Evolutionary conservation across 139 green algal genomes (phyloP).

Genomic region (Chlamydomonas incerta): DNA sequence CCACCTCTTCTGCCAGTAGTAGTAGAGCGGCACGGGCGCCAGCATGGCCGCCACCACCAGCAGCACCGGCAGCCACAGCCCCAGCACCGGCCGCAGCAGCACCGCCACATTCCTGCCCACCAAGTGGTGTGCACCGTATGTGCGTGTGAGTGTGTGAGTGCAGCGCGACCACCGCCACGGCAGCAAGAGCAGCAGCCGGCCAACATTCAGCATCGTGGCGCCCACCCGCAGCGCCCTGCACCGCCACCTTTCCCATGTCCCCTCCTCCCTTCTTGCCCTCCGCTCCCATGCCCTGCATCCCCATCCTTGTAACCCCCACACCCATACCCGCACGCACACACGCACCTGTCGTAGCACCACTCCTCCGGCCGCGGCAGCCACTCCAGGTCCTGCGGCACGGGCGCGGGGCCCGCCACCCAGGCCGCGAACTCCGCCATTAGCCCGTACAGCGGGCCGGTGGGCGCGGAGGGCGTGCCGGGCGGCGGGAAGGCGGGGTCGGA

Average conservation of each 20-base stretch:
- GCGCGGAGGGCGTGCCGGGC: not conserved
- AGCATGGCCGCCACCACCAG: slow-evolving; percentile 14
- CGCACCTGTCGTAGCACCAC: slow-evolving; percentile 40
- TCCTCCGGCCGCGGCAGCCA: slow-evolving; percentile 18
- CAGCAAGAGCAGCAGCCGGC: too few species aligned
- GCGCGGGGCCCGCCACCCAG: slow-evolving; percentile 17
- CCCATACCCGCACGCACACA: not conserved
- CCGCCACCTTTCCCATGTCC: too few species aligned
- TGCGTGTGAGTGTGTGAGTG: too few species aligned
- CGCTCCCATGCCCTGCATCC: too few species aligned
- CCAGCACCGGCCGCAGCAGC: slow-evolving; percentile 38
- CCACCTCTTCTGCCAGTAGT: slow-evolving; percentile 20
- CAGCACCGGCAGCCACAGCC: slow-evolving; percentile 30
- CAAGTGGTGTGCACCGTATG: too few species aligned
- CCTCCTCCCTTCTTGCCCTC: too few species aligned
- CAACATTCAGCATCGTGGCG: too few species aligned
- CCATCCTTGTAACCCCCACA: too few species aligned
- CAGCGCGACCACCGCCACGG: too few species aligned
- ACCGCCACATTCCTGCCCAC: too few species aligned
- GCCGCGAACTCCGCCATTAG: slow-evolving; percentile 25
- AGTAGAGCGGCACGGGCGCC: slow-evolving; percentile 30
- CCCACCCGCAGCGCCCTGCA: too few species aligned
- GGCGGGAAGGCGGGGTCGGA: not conserved
- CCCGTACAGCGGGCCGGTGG: slow-evolving; percentile 2
- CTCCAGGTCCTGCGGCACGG: not conserved